Evolutionary conservation across 2,329 filamentous ascomycete species (phyloP), one percentile per base, ranked within the genome.

Genomic region (Colletotrichum ledebouriae): DNA sequence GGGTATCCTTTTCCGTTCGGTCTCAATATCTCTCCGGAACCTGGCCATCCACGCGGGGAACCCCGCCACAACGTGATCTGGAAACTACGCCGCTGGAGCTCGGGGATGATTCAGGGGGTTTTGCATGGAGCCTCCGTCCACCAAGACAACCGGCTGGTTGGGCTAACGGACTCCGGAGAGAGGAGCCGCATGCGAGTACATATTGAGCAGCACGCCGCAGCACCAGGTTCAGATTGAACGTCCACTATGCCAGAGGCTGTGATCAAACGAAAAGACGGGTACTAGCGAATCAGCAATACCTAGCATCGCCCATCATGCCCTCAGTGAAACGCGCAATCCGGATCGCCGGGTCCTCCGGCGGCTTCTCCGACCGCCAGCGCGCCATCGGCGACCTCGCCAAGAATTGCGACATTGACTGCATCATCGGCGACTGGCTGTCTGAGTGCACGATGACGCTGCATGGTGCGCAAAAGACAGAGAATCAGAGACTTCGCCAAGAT

Each of bases 341-440:
- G 68, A 79, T 83, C 69, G 80, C 79, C 63, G 80, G 49, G 29
- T 52, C 49, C 13, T 52, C 49, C 15, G 49, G 81, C 33, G 80
- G 80, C 34, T 82, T 82, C 74, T 80, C 79, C 20, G 81, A 82
- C 72, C 76, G 81, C 41, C 78, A 81, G 67, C 76, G 79, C 20
- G 80, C 80, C 63, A 81, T 81, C 61, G 71, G 75, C 33, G 78
- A 78, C 37, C 75, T 83, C n/a, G 80, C 81, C 42, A 77, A 78
- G 69, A 73, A 79, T 74, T 71, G 76, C 70, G 75, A 77, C 20
- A 73, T 77, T 39, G 75, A 77, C 70, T 73, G 73, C 68, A 76
- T 75, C 63, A 74, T 75, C 50, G 74, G 74, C 37, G 73, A 75
- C 73, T 76, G 75, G 75, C 72, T 77, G 33, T 77, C 76, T 34